Base-by-base conservation (phyloP, 495 filamentous ascomycete genomes). In the Physcia stellaris region DNA sequence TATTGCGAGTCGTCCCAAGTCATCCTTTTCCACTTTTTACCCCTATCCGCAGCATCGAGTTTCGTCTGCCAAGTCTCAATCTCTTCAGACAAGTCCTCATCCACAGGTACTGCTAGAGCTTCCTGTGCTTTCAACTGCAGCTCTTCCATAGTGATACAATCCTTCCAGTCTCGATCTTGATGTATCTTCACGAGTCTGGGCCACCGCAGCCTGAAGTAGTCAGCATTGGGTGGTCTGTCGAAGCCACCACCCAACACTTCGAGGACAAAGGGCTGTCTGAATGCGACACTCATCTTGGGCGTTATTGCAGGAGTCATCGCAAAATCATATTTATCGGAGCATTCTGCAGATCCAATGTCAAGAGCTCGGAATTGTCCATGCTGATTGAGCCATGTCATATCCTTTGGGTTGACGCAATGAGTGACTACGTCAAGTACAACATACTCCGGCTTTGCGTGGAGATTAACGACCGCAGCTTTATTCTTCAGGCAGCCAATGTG, bases 401-500 rank as follows among this genome's bases (percentile, higher is more conserved):
- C 62, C n/a, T 52, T 43, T 48, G 48, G 58, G 16, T 54, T 56
- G 45, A 80, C 71, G 54, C 60, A 64, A 31, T 69, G 59, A 1
- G 53, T 64, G 24, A 83, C 55, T 9, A 62, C 58, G 37, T 71
- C 74, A n/a, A 87, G 66, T 4, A 87, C 58, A 33, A 70, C 63
- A 47, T 81, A 87, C 10, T 47, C 57, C 6, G 83, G 81, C 22
- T 56, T 67, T 17, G 62, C 64, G 2, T 58, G 54, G 38, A 58
- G 63, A 6, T 68, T 60, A 34, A 59, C 31, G 1, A 80, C 71
- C n/a, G 67, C 68, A 1, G 73, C 65, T 49, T 77, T 80, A 43
- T 94, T 92, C 5, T 70, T 58, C 7, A 92, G 58, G 54, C 83
- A 90, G 0, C 75, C 86, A 40, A 90, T 65, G 51, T 77, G 73